Conservation (phyloP, 495 filamentous ascomycete genomes). For the Xeromyces bisporus region DNA sequence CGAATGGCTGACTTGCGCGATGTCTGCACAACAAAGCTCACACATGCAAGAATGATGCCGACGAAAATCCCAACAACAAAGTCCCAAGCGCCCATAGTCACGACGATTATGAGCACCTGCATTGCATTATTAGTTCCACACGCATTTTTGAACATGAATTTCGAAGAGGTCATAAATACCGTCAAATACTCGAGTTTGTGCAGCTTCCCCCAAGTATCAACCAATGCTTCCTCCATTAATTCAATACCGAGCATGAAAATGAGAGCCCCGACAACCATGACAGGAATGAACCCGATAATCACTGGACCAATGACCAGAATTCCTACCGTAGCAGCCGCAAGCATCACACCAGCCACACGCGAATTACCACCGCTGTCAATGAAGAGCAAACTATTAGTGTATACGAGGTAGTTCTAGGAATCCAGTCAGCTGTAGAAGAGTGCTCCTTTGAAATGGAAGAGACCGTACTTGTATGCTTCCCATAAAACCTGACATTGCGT, state of each 20-base stretch:
- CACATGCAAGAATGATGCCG: constrained; percentile 80
- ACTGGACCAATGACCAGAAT: constrained; percentile 72
- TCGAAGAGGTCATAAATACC: too few species aligned
- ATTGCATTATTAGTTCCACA: constrained; percentile 11
- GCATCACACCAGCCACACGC: constrained; percentile 68
- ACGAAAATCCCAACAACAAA: constrained; percentile 88
- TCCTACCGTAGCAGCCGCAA: constrained; percentile 62
- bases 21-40: constrained; percentile 78
- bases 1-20: constrained; percentile 76
- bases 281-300: constrained; percentile 83
- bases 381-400: constrained; percentile 90
- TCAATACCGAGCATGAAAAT: constrained; percentile 93
- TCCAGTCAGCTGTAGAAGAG: constrained; percentile 3
- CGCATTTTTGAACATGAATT: not conserved
- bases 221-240: constrained; percentile 69
- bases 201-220: constrained; percentile 74
- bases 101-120: constrained; percentile 81
- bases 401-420: constrained; percentile 75
- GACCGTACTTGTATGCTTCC: constrained; percentile 67
- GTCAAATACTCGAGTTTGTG: constrained; percentile 78
- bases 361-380: constrained; percentile 79
- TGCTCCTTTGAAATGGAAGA: not conserved
- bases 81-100: constrained; percentile 92
- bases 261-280: constrained; percentile 88
- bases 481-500: constrained; percentile 65